phyloP scores from a whole-genome alignment of 768 basidiomycete species.

The Multifurca ochricompacta region DNA sequence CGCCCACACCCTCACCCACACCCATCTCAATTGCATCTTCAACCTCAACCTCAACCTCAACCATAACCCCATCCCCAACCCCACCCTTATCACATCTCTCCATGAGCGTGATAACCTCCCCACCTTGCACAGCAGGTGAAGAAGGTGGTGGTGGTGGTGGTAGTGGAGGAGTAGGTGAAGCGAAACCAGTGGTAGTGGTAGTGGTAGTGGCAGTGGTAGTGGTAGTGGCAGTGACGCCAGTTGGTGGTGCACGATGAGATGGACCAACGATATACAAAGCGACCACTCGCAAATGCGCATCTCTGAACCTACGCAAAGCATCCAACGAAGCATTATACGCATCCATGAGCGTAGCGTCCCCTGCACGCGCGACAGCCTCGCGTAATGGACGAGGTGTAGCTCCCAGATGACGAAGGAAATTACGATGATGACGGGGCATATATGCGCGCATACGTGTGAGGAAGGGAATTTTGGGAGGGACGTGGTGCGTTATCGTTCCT shows the following conservation, averaged over 20 bases:
- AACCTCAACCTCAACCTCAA: no score
- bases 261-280: conserved; percentile 49
- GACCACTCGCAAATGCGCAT: conserved; percentile 51
- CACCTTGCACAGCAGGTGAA: no score
- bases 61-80: background rate
- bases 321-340: conserved; percentile 44
- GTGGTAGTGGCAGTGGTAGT: no score
- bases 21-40: no score
- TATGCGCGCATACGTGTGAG: conserved; percentile 49
- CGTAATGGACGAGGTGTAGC: conserved; percentile 42
- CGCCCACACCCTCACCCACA: no score
- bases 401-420: conserved; percentile 46
- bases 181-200: no score
- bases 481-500: no score
- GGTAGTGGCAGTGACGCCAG: no score
- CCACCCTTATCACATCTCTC: background rate
- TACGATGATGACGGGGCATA: conserved; percentile 55
- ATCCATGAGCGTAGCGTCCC: conserved; percentile 23
- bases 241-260: conserved; percentile 29
- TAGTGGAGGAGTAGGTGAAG: no score
- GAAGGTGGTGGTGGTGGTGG: no score
- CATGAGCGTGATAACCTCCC: no score
- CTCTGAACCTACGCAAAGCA: conserved; percentile 48
- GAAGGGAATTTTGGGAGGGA: conserved; percentile 28
- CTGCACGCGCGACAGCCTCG: conserved; percentile 29